Evolutionary conservation across 352 stramenopile genomes (phyloP), one percentile per base, ranked within the genome.

Genomic region (Phytophthora vignae): DNA sequence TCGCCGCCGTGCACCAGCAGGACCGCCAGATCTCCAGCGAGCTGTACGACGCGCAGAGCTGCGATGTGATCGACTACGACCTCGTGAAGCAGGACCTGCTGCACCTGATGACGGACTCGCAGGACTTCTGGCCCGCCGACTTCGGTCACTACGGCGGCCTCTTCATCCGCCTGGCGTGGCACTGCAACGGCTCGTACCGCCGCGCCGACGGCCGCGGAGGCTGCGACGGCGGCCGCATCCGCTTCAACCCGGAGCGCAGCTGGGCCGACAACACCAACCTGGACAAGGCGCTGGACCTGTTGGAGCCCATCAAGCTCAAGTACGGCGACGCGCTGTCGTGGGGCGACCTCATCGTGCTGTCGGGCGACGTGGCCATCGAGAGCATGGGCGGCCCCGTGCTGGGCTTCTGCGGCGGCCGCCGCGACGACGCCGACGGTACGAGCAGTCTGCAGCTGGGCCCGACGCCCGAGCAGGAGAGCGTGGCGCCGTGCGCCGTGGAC

Each of bases 281-380:
- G 27, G 74, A 92, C 71, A 83, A 87, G 58, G 80, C 77, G 17
- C 59, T 76, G 19, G 21, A 71, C 27, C 46, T 90, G 40, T 65
- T 92, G 27, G 44, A 82, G 53, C 48, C 81, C 17, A 80, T 90
- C 69, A 89, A 90, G 63, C 49, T 65, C 33, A 90, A 89, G 56
- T 87, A 88, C 65, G 81, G 81, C 33, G 52, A 67, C 27, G 68
- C 40, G 0, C 87, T 98, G 42, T 89, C 79, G 15, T 98, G 98
- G 79, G 90, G 88, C 1, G 96, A 99, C 81, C 76, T 98, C 31
- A 98, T 94, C 70, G 97, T 94, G 5, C 86, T 98, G 19, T 90
- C 92, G n/a, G 94, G 92, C 22, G 81, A 87, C 29, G 79, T 93
- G 27, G 94, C 94, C 11, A 92, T 99, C n/a, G 92, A 98, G 77